Evolutionary conservation across 2,329 filamentous ascomycete genomes (phyloP).

Genomic region (Penicillium sclerotiorum): DNA sequence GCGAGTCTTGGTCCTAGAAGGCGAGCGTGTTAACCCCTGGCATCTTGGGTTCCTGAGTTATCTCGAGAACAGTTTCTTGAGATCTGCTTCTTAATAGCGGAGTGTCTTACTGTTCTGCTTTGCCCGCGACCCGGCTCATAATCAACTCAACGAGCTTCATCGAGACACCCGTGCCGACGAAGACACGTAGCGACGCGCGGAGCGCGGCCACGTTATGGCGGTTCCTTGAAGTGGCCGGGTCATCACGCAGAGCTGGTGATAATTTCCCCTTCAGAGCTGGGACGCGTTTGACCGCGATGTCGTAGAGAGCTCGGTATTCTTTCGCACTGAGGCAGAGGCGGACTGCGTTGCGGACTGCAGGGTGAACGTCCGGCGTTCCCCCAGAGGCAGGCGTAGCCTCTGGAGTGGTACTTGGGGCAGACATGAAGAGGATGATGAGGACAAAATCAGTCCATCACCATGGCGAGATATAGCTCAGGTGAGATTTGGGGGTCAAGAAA

Average conservation of each 20-base stretch:
- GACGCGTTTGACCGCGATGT: slow-evolving; percentile 76
- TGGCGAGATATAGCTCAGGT: no score
- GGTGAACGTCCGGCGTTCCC: slow-evolving; percentile 53
- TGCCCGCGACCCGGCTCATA: slow-evolving; percentile 28
- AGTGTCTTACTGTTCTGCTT: slow-evolving; percentile 24
- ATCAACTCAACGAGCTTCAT: slow-evolving; percentile 66
- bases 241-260: slow-evolving; percentile 54
- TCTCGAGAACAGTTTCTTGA: no score
- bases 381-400: slow-evolving; percentile 9
- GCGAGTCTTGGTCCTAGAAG: slow-evolving; percentile 38
- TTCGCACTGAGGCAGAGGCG: slow-evolving; percentile 80
- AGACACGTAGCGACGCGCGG: slow-evolving; percentile 70
- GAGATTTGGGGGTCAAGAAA: background rate
- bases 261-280: slow-evolving; percentile 59
- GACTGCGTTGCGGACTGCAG: slow-evolving; percentile 79
- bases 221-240: slow-evolving; percentile 57
- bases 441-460: slow-evolving; percentile 5
- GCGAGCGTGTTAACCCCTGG: no score
- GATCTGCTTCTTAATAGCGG: no score
- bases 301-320: slow-evolving; percentile 84
- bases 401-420: slow-evolving; percentile 21
- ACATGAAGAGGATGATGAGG: slow-evolving; percentile 25
- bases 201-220: slow-evolving; percentile 72
- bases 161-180: slow-evolving; percentile 63
- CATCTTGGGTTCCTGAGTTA: no score